phyloP scores from a whole-genome alignment of 1,139 yeast genomes.

The Geotrichum fermentans region DNA sequence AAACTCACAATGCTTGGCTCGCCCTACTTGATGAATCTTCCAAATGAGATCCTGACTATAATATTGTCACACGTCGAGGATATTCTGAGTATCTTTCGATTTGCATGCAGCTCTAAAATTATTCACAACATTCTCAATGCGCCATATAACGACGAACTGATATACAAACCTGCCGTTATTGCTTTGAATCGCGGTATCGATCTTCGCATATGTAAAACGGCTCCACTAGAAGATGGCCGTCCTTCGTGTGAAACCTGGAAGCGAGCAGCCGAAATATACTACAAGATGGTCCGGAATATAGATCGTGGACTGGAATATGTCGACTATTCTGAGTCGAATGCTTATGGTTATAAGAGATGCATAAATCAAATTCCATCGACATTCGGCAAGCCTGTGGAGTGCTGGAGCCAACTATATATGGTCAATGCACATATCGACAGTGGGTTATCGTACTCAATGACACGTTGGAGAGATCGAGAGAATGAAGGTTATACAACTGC shows the following conservation, averaged over 20 bases:
- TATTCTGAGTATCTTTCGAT: conserved; percentile 5
- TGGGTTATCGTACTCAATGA: conserved; percentile 4
- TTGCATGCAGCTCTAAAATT: neutral
- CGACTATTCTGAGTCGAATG: neutral
- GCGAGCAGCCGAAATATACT: conserved; percentile 4
- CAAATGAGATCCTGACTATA: conserved; percentile 4
- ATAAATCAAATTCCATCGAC: conserved; percentile 11
- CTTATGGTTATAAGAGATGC: neutral
- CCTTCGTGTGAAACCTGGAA: neutral
- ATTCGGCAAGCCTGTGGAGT: conserved; percentile 7
- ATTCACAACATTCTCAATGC: neutral
- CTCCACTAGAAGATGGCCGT: neutral
- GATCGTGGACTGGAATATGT: conserved; percentile 2
- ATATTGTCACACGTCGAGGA: conserved; percentile 7
- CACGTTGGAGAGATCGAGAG: conserved; percentile 4
- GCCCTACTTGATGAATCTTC: conserved; percentile 5
- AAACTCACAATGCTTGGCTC: no score
- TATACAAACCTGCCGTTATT: neutral
- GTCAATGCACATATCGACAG: conserved; percentile 4
- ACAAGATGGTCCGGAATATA: neutral
- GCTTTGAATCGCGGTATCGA: conserved; percentile 2
- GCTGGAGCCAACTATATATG: conserved; percentile 1
- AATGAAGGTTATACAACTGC: conserved; percentile 1
- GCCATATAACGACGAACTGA: neutral
- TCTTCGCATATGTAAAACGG: conserved; percentile 4